Evolutionary conservation across 1,284 basidiomycete genomes (phyloP), one percentile per base, ranked within the genome.

Genomic region (Cutaneotrichosporon sp.): DNA sequence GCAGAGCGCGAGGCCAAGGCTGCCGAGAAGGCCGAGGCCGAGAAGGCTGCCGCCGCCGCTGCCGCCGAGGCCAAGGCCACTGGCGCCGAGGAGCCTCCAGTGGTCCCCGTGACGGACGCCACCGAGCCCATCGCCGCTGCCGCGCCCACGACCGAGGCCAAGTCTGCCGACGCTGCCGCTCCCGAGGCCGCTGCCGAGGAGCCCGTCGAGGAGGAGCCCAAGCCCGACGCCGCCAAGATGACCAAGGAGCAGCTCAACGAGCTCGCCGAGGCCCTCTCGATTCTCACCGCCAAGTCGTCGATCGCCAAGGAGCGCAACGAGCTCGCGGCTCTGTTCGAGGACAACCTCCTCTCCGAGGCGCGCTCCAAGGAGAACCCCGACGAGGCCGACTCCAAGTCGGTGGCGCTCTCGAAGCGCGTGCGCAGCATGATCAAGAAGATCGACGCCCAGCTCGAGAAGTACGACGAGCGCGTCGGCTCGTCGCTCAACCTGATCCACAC

Each of bases 291-390:
- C 64, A 95, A 92, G 79, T 97, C 93, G n/a, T 93, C 90, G 65
- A 95, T 99, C 49, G 85, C 97, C 65, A 95, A 97, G 81, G 95
- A 99, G 81, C 88, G 95, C 55, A 88, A 90, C 70, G 95, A 99
- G 79, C 84, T 99, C 18, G 87, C 89, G 50, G 84, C 85, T 20
- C 82, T 99, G 33, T 93, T 98, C 87, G 88, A 93, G 73, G 93
- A 98, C 80, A 95, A 95, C 79, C 77, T 92, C 67, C 85, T 87
- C 71, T 89, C 91, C 8, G 92, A 93, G 75, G 90, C 93, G 82
- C 78, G 80, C 72, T 79, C 78, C 53, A 80, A 80, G 62, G 69
- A 76, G 54, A 69, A 76, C 55, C 76, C 75, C 38, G 76, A 79
- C 29, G 78, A 78, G 60, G 65, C 72, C 29, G 78, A 81, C 64